Evolutionary conservation across 2,329 filamentous ascomycete genomes (phyloP).

Genomic region (Coccinonectria pachysandricola): DNA sequence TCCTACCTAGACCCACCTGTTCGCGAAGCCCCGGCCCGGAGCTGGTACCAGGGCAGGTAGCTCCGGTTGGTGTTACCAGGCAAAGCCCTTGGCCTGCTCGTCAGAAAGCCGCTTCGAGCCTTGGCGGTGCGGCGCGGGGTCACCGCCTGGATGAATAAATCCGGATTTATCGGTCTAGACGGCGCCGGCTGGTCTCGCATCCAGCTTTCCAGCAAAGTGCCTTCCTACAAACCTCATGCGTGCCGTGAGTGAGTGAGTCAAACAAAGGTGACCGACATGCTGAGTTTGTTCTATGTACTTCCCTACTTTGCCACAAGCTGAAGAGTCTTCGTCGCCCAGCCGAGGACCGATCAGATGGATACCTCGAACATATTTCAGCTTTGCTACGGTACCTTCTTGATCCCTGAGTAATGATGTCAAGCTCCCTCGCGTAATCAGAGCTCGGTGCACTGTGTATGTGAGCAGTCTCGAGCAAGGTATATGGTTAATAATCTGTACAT

Average conservation of each 20-base stretch:
- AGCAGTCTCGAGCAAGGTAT: too few species aligned
- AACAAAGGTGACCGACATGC: background rate
- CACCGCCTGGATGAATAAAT: slow-evolving; percentile 22
- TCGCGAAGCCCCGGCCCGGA: too few species aligned
- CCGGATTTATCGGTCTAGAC: slow-evolving; percentile 15
- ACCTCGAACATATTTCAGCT: background rate
- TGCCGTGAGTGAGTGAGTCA: background rate
- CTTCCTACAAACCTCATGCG: background rate
- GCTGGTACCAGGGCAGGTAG: too few species aligned
- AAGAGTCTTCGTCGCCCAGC: background rate
- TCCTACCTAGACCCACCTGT: too few species aligned
- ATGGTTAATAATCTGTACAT: too few species aligned
- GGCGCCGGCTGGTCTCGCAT: slow-evolving; percentile 10
- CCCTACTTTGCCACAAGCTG: background rate
- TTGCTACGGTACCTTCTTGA: too few species aligned
- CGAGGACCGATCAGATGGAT: background rate
- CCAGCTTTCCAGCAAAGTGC: background rate
- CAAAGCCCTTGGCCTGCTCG: too few species aligned
- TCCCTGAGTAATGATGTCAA: too few species aligned
- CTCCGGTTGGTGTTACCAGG: too few species aligned
- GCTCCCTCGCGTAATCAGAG: too few species aligned
- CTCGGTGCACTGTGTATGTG: too few species aligned
- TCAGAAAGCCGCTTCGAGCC: slow-evolving; percentile 2
- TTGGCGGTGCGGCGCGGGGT: slow-evolving; percentile 19
- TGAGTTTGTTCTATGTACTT: too few species aligned